phyloP scores from a whole-genome alignment of 1,139 yeast genomes.

The Casaregolazyma lundiana region DNA sequence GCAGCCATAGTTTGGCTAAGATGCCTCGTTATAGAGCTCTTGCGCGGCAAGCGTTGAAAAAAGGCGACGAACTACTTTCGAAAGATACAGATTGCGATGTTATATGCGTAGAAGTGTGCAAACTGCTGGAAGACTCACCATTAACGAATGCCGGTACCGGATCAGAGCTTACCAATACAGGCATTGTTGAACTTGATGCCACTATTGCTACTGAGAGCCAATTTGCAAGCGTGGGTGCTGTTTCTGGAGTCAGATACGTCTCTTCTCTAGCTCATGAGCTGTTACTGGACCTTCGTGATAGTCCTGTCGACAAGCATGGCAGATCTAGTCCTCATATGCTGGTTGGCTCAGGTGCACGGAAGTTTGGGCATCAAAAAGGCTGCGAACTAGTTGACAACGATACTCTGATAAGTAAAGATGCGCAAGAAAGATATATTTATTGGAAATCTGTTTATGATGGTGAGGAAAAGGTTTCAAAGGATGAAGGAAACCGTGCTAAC shows the following conservation, averaged over 20 bases:
- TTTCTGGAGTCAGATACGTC: constrained; percentile 31
- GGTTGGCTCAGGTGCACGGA: constrained; percentile 33
- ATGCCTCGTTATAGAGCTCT: constrained; percentile 21
- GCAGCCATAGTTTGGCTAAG: constrained; percentile 25
- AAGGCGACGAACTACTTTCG: constrained; percentile 23
- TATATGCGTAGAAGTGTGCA: constrained; percentile 26
- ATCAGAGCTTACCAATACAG: constrained; percentile 45
- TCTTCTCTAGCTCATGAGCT: constrained; percentile 24
- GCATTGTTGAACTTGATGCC: constrained; percentile 53
- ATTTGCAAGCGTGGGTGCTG: constrained; percentile 31
- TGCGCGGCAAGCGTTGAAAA: constrained; percentile 20
- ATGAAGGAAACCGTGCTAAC: background rate
- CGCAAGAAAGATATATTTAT: constrained; percentile 1
- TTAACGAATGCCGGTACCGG: constrained; percentile 57
- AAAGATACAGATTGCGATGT: background rate
- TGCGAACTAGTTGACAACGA: background rate
- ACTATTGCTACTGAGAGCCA: constrained; percentile 26
- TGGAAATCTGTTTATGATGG: constrained; percentile 3
- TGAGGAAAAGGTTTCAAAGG: background rate
- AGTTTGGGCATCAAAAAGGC: constrained; percentile 3
- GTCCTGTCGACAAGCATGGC: constrained; percentile 22
- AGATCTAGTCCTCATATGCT: constrained; percentile 33
- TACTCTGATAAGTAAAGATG: background rate
- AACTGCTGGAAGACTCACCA: constrained; percentile 41
- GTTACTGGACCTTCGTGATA: constrained; percentile 16